These are phyloP conservation scores for Pseudogymnoascus sp. DNA, from an alignment of 2,329 filamentous ascomycete genomes.

Conservation along the genomic window DNA sequence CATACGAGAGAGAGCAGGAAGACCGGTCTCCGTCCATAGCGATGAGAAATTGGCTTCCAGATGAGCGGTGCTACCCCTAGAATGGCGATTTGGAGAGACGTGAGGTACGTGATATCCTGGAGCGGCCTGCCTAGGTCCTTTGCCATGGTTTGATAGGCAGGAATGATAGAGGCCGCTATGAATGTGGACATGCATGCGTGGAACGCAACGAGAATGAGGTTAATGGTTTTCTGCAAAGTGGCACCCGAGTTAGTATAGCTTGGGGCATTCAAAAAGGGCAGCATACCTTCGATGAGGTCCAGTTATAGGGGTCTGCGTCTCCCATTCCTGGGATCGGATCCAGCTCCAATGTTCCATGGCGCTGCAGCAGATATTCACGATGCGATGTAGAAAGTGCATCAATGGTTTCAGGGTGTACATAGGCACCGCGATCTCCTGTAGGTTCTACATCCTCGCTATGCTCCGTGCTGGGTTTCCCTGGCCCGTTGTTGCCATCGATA, in stretches of 20 bases:
- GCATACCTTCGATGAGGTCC: conserved; percentile 42
- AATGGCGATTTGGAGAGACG: conserved; percentile 43
- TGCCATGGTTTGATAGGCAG: conserved; percentile 41
- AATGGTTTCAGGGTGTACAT: conserved; percentile 20
- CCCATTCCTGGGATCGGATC: conserved; percentile 42
- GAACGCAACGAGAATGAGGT: conserved; percentile 43
- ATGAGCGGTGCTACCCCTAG: conserved; percentile 44
- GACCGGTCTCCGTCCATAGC: conserved; percentile 43
- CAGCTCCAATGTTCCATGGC: conserved; percentile 45
- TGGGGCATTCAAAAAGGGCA: neutral
- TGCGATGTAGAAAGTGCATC: conserved; percentile 36
- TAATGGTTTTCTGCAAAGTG: conserved; percentile 35
- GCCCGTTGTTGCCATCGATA: neutral
- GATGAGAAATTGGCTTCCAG: conserved; percentile 44
- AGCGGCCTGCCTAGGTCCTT: conserved; percentile 38
- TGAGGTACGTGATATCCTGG: conserved; percentile 40
- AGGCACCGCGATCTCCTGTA: conserved; percentile 9
- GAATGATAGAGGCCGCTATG: conserved; percentile 42
- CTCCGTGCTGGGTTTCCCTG: neutral
- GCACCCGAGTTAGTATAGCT: neutral
- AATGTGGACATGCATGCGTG: conserved; percentile 47
- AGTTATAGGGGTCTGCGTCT: conserved; percentile 47
- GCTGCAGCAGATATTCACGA: conserved; percentile 40
- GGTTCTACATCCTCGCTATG: neutral
- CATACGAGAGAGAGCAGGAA: conserved; percentile 41